Percentiles rank a stretch among this genome's conserved stretches.
Conservation (phyloP, 176 grass and related monocot species). For the Dactylis glomerata region DNA sequence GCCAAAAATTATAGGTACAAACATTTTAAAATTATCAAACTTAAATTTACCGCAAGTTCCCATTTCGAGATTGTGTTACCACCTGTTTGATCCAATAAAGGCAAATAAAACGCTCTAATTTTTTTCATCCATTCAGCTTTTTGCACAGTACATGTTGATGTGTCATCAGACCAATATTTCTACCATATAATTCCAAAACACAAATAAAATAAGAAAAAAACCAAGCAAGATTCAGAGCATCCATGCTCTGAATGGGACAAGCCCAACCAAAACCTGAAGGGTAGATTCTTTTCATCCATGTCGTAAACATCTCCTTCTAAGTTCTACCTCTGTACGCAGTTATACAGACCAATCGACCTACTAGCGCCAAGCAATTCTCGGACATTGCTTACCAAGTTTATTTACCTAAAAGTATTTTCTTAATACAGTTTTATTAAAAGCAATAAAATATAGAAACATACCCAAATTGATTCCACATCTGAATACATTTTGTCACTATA, state of each 20-base stretch:
- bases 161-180: neutral
- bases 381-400: neutral
- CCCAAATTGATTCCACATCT: conserved; percentile 4
- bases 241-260: neutral
- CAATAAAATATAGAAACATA: neutral
- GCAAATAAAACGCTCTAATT: neutral
- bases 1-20: neutral
- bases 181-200: neutral
- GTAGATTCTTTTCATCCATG: neutral
- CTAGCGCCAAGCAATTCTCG: neutral
- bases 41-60: neutral
- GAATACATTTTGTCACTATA: neutral
- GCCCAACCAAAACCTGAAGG: neutral
- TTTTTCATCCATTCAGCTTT: neutral
- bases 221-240: neutral
- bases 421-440: neutral
- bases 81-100: neutral
- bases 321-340: neutral
- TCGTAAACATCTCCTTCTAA: neutral
- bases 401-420: neutral
- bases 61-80: neutral
- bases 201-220: neutral
- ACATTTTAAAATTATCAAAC: neutral
- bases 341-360: neutral
- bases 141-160: neutral